phyloP scores from a whole-genome alignment of 257 asterid genomes.

The Solanum chmielewskii region DNA sequence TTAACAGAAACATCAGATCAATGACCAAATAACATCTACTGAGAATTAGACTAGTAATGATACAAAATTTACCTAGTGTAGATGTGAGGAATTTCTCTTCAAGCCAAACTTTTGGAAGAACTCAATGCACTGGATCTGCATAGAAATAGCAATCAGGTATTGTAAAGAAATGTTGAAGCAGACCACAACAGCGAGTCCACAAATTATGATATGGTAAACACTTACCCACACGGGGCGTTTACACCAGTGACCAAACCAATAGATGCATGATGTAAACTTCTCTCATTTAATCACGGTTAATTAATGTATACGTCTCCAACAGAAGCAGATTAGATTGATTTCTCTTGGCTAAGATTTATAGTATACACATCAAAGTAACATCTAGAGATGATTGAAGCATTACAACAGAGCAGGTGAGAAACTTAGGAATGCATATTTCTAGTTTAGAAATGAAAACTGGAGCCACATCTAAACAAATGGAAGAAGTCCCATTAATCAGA shows the following conservation, averaged over 20 bases:
- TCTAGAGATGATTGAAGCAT: not conserved
- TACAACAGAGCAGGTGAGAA: not conserved
- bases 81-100: not conserved
- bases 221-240: not conserved
- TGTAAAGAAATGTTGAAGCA: not conserved
- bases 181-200: not conserved
- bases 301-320: not conserved
- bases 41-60: not conserved
- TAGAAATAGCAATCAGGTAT: not conserved
- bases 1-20: not conserved
- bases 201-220: not conserved
- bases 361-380: not conserved
- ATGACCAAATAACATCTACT: not conserved
- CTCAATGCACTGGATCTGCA: not conserved
- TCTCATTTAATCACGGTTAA: not conserved
- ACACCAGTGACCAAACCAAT: not conserved
- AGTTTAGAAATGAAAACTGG: not conserved
- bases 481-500: not conserved
- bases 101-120: not conserved
- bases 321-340: not conserved
- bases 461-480: not conserved
- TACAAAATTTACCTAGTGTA: not conserved
- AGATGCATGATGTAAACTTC: not conserved
- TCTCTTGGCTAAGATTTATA: not conserved
- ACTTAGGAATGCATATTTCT: not conserved